Evolutionary conservation across 306 rosid genomes (phyloP).

Genomic region (Aeschynomene evenia): DNA sequence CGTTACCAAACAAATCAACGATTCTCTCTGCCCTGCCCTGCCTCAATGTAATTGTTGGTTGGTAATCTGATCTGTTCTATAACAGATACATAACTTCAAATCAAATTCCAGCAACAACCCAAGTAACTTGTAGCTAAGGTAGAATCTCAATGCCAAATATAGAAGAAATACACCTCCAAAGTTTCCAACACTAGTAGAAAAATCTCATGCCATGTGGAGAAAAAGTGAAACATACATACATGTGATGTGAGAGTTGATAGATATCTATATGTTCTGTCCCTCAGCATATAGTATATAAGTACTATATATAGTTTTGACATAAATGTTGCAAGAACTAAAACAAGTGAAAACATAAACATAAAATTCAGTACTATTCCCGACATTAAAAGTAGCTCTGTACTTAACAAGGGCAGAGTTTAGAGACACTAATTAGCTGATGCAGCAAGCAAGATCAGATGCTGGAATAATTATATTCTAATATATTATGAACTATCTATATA

Average conservation of each 20-base stretch:
- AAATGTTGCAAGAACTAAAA: constrained; percentile 1
- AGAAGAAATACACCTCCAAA: constrained; percentile 11
- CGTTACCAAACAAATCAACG: neutral
- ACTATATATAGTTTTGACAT: neutral
- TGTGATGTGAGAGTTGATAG: neutral
- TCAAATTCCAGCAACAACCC: constrained; percentile 24
- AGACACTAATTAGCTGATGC: too few species aligned
- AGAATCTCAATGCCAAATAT: constrained; percentile 1
- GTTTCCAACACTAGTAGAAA: constrained; percentile 22
- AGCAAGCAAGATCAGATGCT: too few species aligned
- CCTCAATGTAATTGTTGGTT: neutral
- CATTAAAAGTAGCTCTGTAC: constrained; percentile 24
- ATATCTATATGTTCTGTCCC: neutral
- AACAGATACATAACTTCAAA: constrained; percentile 27
- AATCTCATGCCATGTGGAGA: constrained; percentile 19
- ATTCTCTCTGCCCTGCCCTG: constrained; percentile 20
- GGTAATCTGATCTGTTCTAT: constrained; percentile 5
- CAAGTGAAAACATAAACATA: constrained; percentile 13
- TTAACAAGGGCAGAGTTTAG: neutral
- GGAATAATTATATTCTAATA: constrained; percentile 36
- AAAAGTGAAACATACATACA: constrained; percentile 22
- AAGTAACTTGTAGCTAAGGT: constrained; percentile 6
- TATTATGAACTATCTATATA: too few species aligned
- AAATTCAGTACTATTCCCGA: constrained; percentile 20
- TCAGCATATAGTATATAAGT: neutral